Conservation (phyloP, 805 yeast species). For the Pichia ethanolica region DNA sequence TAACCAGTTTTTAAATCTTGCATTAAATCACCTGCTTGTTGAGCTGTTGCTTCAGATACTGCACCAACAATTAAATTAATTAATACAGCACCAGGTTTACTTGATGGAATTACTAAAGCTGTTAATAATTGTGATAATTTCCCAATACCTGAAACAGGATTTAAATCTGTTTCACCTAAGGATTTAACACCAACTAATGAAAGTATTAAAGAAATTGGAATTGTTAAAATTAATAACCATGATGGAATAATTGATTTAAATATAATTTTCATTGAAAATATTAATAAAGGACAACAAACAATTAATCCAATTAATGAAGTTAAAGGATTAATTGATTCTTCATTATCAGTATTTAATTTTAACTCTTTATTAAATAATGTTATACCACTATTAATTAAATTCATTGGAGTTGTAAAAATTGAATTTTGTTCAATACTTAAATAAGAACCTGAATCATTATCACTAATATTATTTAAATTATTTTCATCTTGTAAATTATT, state of each 20-base stretch:
- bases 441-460: not conserved
- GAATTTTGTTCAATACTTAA: conserved; percentile 3
- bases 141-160: conserved; percentile 96
- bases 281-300: conserved; percentile 59
- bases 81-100: conserved; percentile 73
- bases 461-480: not conserved
- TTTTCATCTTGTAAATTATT: not conserved
- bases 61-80: conserved; percentile 93
- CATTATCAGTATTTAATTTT: conserved; percentile 23
- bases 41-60: conserved; percentile 97
- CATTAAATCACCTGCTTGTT: conserved; percentile 97
- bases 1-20: conserved; percentile 96
- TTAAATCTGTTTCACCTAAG: conserved; percentile 91
- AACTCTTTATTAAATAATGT: conserved; percentile 1
- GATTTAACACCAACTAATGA: conserved; percentile 90
- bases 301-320: conserved; percentile 44
- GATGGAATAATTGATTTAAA: conserved; percentile 70
- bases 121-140: conserved; percentile 85
- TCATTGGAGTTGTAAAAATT: not conserved
- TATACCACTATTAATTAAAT: not conserved
- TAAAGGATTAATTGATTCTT: conserved; percentile 10
- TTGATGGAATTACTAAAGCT: conserved; percentile 68
- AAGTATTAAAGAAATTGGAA: conserved; percentile 66
- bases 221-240: conserved; percentile 60
- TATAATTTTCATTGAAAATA: conserved; percentile 53